A percentile compares a stretch with the other conserved stretches of the same genome.
phyloP scores from a whole-genome alignment of 257 asterid species.

The Linaria vulgaris region DNA sequence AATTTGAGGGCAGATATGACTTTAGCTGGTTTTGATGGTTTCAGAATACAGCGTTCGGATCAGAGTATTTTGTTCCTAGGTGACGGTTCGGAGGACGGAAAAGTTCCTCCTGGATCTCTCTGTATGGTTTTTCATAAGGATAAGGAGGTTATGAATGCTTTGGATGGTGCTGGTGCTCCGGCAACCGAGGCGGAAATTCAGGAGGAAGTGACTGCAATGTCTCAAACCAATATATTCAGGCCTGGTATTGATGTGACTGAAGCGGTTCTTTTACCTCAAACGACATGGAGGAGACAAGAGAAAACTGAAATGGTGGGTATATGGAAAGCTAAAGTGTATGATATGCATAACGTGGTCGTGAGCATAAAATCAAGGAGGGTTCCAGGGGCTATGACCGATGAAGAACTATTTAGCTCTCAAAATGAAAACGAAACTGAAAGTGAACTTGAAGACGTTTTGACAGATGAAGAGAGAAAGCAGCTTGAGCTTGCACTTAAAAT shows the following conservation, averaged over 20 bases:
- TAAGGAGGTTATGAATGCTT: slow-evolving; percentile 88
- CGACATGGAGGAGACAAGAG: slow-evolving; percentile 90
- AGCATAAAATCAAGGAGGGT: slow-evolving; percentile 94
- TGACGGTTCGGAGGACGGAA: slow-evolving; percentile 94
- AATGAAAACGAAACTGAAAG: slow-evolving; percentile 81
- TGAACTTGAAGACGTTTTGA: slow-evolving; percentile 72
- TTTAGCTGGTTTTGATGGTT: slow-evolving; percentile 94
- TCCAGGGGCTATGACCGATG: slow-evolving; percentile 95
- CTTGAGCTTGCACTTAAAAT: slow-evolving; percentile 87
- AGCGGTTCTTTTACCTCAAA: slow-evolving; percentile 89
- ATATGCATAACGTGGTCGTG: slow-evolving; percentile 92
- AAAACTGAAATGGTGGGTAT: slow-evolving; percentile 75
- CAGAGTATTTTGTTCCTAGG: slow-evolving; percentile 95
- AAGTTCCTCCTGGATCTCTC: slow-evolving; percentile 76
- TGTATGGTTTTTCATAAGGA: slow-evolving; percentile 89
- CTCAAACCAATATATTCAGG: slow-evolving; percentile 87
- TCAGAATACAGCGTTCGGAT: slow-evolving; percentile 86
- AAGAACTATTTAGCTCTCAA: slow-evolving; percentile 66
- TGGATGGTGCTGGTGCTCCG: slow-evolving; percentile 93
- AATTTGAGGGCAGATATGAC: slow-evolving; percentile 97
- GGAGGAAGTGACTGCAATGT: slow-evolving; percentile 88
- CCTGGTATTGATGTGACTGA: slow-evolving; percentile 95
- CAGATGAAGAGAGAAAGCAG: slow-evolving; percentile 87
- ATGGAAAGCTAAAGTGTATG: slow-evolving; percentile 94
- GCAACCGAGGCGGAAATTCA: slow-evolving; percentile 82